Conservation (phyloP, 2,329 filamentous ascomycete species). For the Grosmannia clavigera region DNA sequence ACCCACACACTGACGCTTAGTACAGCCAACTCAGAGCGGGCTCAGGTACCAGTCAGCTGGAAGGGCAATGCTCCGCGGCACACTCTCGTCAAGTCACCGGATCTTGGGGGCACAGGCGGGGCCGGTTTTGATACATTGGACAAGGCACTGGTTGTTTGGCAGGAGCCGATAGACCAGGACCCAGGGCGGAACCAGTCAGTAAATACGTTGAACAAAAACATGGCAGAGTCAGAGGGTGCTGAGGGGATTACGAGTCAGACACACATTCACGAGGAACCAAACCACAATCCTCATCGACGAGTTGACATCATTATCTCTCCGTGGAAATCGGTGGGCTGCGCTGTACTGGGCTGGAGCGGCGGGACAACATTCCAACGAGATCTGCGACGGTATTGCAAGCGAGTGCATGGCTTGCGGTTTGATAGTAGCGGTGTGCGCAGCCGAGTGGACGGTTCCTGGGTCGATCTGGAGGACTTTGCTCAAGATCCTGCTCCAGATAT, state of each 20-base stretch:
- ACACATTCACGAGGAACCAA: conserved; percentile 23
- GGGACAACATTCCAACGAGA: conserved; percentile 87
- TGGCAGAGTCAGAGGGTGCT: conserved; percentile 6
- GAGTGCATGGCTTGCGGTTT: conserved; percentile 66
- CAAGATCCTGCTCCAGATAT: conserved; percentile 45
- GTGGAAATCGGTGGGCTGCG: conserved; percentile 82
- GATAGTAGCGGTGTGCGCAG: conserved; percentile 78
- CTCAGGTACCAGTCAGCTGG: conserved; percentile 48
- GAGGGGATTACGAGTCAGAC: background rate
- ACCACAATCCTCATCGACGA: conserved; percentile 64
- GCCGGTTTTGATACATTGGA: conserved; percentile 78
- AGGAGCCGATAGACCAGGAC: conserved; percentile 39
- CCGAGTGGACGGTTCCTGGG: conserved; percentile 49
- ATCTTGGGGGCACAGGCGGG: conserved; percentile 18
- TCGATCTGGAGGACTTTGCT: conserved; percentile 54
- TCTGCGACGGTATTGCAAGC: conserved; percentile 66
- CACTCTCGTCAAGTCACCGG: background rate
- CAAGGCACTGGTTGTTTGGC: conserved; percentile 89
- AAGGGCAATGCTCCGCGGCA: conserved; percentile 27
- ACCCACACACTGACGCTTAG: conserved; percentile 71
- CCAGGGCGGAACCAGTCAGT: background rate
- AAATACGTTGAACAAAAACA: conserved; percentile 18
- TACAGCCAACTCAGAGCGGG: conserved; percentile 57
- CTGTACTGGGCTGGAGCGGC: conserved; percentile 77
- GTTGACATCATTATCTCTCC: conserved; percentile 88